Evolutionary conservation across 208 protist species (phyloP), one percentile per base, ranked within the genome.

Genomic region (Leishmania mexicana): DNA sequence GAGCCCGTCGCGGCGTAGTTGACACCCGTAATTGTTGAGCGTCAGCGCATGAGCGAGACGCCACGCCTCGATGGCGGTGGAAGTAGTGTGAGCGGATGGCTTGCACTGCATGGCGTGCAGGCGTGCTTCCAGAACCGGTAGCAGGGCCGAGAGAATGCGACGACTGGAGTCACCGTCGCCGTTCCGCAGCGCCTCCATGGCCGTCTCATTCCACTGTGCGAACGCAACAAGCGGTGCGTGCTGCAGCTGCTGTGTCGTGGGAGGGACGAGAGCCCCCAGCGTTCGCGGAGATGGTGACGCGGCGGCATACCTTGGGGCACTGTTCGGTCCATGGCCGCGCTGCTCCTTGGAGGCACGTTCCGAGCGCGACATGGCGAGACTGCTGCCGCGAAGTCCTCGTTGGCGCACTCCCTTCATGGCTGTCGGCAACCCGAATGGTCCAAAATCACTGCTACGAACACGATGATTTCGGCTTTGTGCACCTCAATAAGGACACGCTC

Each of bases 21-120:
- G 85, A 70, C 93, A 97, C 47, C 95, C 95, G 38, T 96, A 75
- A 68, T 97, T 97, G 84, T 93, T 95, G 21, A 96, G 81, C 38
- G 95, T 95, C 42, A 90, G 78, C 15, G 92, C 90, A 82, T 94
- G 89, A 45, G 83, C 87, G 17, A 95, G 86, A 24, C 94, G 88
- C 89, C 93, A 95, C 17, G 78, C 62, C 15, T 76, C 31, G 31
- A 84, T 1, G 15, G 75, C 64, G n/a, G 40, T 7, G 21, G 51
- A 21, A 51, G 54, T 57, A n/a, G 68, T 76, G 35, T 35, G 75
- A 7, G 64, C 57, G 11, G 73, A 51, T 53, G 78, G 28, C n/a
- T 81, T 83, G 19, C 62, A 62, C 65, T 73, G 47, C 7, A 75
- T 38, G 11, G 24, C 38, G 24, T 51, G 71, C 19, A 87, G 45